These are phyloP conservation scores for Aphanomyces cochlioides DNA, from an alignment of 352 stramenopile genomes.

Conservation along the genomic window DNA sequence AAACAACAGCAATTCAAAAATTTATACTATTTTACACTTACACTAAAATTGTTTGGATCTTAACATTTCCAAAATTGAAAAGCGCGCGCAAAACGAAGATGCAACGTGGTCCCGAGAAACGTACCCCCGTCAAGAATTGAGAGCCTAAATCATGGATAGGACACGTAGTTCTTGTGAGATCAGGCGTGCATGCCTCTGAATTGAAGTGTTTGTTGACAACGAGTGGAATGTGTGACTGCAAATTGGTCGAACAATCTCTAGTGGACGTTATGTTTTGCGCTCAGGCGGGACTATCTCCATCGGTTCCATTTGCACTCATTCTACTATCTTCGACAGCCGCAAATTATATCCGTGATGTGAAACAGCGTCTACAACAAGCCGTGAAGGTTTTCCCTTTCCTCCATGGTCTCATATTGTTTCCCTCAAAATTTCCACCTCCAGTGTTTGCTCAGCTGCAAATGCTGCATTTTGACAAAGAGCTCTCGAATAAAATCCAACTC, in stretches of 20 bases:
- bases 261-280: constrained; percentile 4
- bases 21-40: no score
- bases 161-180: no score
- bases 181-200: no score
- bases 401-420: constrained; percentile 17
- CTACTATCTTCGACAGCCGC: background rate
- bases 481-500: background rate
- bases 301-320: constrained; percentile 11
- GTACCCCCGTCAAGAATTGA: no score
- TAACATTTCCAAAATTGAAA: no score
- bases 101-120: no score
- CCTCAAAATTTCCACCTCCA: background rate
- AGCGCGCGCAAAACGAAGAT: no score
- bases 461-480: background rate
- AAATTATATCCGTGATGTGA: background rate
- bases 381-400: constrained; percentile 3
- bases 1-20: no score
- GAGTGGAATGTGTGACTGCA: background rate
- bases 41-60: no score
- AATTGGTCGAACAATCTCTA: background rate
- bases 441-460: background rate
- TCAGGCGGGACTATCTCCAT: background rate
- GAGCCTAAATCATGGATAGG: no score
- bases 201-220: no score
- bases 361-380: background rate